Conservation (phyloP, 192 early-diverging fungal genomes). For the Obelidium mucronatum region DNA sequence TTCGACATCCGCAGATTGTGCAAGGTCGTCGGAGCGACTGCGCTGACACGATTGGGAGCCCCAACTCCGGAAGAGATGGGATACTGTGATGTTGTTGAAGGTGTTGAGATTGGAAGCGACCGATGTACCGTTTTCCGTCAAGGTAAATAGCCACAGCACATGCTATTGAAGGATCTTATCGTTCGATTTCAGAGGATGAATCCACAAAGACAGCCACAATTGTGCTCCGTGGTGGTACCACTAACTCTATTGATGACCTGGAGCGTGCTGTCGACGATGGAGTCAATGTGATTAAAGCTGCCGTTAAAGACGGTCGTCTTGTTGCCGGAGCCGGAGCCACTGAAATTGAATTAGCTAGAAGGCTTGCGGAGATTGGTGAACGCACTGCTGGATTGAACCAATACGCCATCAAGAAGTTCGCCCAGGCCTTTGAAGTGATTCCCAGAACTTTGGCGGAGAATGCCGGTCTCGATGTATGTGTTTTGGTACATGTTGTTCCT, state of each 20-base stretch:
- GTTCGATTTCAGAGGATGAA: constrained; percentile 66
- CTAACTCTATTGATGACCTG: constrained; percentile 94
- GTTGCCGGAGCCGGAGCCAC: constrained; percentile 93
- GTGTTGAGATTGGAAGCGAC: constrained; percentile 96
- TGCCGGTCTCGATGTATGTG: constrained; percentile 85
- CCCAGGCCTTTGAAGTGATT: constrained; percentile 92
- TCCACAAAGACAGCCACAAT: constrained; percentile 90
- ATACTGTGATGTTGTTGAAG: constrained; percentile 95
- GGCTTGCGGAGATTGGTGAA: constrained; percentile 79
- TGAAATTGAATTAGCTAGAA: constrained; percentile 91
- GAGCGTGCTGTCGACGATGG: constrained; percentile 98
- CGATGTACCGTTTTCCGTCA: constrained; percentile 98
- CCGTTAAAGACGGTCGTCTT: constrained; percentile 82
- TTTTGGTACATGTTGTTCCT: neutral
- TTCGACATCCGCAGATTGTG: constrained; percentile 96
- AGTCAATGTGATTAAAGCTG: constrained; percentile 95
- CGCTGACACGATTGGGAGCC: constrained; percentile 88
- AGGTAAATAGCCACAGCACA: constrained; percentile 36
- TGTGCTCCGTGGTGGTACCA: constrained; percentile 94
- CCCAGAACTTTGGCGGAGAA: constrained; percentile 95
- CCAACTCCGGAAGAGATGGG: constrained; percentile 98
- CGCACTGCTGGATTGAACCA: constrained; percentile 92
- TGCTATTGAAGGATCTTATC: neutral
- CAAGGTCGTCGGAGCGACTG: constrained; percentile 90
- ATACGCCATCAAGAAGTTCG: constrained; percentile 96